Conservation (phyloP, 805 yeast genomes). For the Suhomyces emberorum region DNA sequence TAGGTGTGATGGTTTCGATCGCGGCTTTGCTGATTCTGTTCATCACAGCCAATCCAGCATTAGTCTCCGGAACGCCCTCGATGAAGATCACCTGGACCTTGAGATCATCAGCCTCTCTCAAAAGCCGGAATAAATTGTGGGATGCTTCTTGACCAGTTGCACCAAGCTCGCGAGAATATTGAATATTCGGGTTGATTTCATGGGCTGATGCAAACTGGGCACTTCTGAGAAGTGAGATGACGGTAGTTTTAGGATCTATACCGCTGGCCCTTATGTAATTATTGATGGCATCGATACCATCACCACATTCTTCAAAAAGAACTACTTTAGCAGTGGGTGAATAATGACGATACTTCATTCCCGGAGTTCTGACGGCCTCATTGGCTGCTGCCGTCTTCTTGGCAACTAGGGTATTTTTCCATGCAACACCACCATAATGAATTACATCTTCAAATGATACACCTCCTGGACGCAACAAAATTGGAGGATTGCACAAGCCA, state of each 20-base stretch:
- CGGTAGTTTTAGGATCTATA: constrained; percentile 15
- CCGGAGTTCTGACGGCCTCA: constrained; percentile 88
- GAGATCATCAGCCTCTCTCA: constrained; percentile 72
- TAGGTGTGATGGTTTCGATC: constrained; percentile 36
- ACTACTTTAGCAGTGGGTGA: constrained; percentile 86
- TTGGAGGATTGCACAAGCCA: constrained; percentile 81
- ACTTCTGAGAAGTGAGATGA: constrained; percentile 53
- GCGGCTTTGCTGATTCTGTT: constrained; percentile 88
- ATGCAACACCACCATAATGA: constrained; percentile 58
- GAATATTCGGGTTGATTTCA: constrained; percentile 11
- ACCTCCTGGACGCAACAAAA: constrained; percentile 93
- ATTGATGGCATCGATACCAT: constrained; percentile 36
- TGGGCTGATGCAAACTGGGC: constrained; percentile 27
- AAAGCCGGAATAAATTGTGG: constrained; percentile 63
- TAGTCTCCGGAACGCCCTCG: constrained; percentile 71
- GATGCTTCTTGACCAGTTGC: constrained; percentile 59
- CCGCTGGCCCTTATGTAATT: constrained; percentile 18
- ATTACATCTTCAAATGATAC: constrained; percentile 74
- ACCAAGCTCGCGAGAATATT: constrained; percentile 41
- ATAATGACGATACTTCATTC: constrained; percentile 96
- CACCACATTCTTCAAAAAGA: constrained; percentile 51
- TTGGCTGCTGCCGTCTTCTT: constrained; percentile 58
- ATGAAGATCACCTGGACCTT: constrained; percentile 73
- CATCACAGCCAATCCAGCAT: constrained; percentile 94
- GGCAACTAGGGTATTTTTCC: constrained; percentile 65